phyloP scores from a whole-genome alignment of 345 rosid genomes.

The Rhodamnia rubescens region DNA sequence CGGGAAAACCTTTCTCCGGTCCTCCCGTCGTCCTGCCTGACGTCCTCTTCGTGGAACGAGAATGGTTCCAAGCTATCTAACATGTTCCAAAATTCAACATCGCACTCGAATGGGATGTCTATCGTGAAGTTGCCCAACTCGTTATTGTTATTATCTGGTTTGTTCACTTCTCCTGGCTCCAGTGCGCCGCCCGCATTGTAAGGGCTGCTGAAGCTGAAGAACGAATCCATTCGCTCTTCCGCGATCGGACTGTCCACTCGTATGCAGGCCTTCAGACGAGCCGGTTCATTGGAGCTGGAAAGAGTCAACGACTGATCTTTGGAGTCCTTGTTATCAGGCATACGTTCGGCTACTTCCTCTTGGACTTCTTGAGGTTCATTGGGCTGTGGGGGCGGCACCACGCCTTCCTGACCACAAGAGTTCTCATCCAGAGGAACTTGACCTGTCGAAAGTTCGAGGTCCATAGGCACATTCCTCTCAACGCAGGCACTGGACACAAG shows the following conservation, averaged over 20 bases:
- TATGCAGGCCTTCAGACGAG: background rate
- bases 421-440: background rate
- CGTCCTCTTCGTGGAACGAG: background rate
- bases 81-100: slow-evolving; percentile 64
- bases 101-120: slow-evolving; percentile 45
- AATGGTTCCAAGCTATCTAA: slow-evolving; percentile 32
- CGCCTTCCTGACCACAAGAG: background rate
- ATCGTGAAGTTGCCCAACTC: background rate
- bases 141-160: slow-evolving; percentile 19
- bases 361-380: background rate
- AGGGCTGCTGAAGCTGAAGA: background rate
- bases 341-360: background rate
- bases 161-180: slow-evolving; percentile 45
- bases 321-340: background rate
- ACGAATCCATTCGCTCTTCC: background rate
- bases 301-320: background rate
- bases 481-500: background rate
- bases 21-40: slow-evolving; percentile 4
- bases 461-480: background rate
- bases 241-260: too few species aligned
- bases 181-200: background rate
- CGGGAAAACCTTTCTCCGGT: slow-evolving; percentile 10
- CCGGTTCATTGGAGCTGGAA: background rate
- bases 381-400: background rate
- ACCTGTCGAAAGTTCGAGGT: background rate